Percentiles rank a stretch among this genome's conserved stretches.
Evolutionary conservation across 1,284 basidiomycete species (phyloP).

Genomic region (Rhodotorula sp.): DNA sequence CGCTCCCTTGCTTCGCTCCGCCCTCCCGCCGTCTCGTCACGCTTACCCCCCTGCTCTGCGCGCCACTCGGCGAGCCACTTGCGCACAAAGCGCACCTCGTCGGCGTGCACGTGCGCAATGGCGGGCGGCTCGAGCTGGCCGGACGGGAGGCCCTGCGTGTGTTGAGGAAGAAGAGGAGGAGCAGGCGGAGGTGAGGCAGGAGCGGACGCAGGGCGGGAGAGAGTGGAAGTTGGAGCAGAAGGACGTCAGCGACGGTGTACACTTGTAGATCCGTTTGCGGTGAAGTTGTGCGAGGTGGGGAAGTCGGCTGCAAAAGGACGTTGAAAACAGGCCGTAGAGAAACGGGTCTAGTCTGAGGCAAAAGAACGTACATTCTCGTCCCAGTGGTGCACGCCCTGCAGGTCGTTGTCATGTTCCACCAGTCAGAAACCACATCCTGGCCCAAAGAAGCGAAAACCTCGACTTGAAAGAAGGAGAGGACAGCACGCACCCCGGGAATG

Average conservation of each 20-base stretch:
- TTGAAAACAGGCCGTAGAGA: background rate
- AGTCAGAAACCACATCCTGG: background rate
- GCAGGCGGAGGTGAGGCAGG: no score
- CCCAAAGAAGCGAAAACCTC: background rate
- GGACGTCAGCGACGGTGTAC: no score
- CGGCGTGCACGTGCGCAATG: conserved; percentile 65
- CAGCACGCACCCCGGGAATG: conserved; percentile 61
- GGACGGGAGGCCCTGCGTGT: background rate
- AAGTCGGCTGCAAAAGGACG: background rate
- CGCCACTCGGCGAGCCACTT: conserved; percentile 70
- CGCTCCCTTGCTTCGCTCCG: no score
- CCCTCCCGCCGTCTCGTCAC: no score
- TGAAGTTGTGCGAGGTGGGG: background rate
- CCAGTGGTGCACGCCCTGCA: conserved; percentile 76
- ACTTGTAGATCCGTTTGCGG: no score
- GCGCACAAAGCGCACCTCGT: conserved; percentile 77
- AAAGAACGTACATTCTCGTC: conserved; percentile 53
- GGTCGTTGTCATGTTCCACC: no score
- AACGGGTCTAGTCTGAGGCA: background rate
- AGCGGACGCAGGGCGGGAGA: no score
- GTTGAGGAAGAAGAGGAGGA: no score
- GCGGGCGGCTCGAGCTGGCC: conserved; percentile 53
- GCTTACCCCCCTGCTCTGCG: no score
- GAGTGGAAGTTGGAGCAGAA: no score
- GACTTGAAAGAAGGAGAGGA: conserved; percentile 21